phyloP scores from a whole-genome alignment of 2,329 filamentous ascomycete genomes.

The Exophiala alcalophila region DNA sequence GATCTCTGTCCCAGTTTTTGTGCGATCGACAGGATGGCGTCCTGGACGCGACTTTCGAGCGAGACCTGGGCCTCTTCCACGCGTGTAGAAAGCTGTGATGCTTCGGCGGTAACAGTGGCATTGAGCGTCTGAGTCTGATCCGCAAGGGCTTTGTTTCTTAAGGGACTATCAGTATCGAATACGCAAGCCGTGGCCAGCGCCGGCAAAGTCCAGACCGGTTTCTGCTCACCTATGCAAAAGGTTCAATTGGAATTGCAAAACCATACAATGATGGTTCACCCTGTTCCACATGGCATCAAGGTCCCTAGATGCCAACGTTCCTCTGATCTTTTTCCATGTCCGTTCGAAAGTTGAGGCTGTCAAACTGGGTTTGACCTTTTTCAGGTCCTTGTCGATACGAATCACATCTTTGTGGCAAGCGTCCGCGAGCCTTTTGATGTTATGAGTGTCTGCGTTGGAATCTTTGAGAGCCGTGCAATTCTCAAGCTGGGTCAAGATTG shows the following conservation, averaged over 20 bases:
- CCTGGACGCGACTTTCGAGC: neutral
- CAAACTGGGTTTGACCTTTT: neutral
- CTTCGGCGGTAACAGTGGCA: neutral
- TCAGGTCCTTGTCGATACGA: neutral
- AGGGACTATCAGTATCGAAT: too few relatives aligned
- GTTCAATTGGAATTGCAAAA: slow-evolving; percentile 1
- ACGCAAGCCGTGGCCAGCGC: too few relatives aligned
- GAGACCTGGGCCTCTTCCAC: neutral
- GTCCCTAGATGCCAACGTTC: neutral
- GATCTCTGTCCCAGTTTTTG: neutral
- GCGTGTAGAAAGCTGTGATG: neutral
- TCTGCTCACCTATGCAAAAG: neutral
- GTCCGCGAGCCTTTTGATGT: neutral
- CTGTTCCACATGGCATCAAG: slow-evolving; percentile 1
- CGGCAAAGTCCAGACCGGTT: neutral
- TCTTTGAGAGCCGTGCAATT: neutral
- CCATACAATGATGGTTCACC: neutral
- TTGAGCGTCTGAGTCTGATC: too few relatives aligned
- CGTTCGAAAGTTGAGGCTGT: neutral
- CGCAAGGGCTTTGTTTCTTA: too few relatives aligned
- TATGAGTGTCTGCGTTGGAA: neutral
- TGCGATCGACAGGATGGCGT: neutral
- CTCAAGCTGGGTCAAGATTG: neutral
- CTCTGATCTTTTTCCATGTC: neutral
- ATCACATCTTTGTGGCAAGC: neutral